These are phyloP conservation scores for Globisporangium yorkense DNA, from an alignment of 352 stramenopile genomes.

Conservation along the genomic window DNA sequence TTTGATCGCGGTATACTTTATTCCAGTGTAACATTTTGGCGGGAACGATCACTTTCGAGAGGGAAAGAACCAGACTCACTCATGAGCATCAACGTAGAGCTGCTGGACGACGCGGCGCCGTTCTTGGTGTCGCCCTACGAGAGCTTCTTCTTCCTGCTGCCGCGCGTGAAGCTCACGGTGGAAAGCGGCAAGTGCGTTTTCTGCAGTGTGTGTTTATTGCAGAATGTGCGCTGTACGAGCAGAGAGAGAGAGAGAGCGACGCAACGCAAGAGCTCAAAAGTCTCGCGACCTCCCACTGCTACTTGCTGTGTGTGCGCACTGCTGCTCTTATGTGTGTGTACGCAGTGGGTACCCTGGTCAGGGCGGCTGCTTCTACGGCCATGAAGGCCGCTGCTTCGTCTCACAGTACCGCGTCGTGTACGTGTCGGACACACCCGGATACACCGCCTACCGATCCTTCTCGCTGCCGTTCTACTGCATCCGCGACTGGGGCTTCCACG, in stretches of 20 bases:
- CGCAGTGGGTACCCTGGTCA: slow-evolving; percentile 73
- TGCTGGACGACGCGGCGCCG: slow-evolving; percentile 52
- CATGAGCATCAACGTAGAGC: slow-evolving; percentile 78
- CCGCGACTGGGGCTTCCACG: slow-evolving; percentile 60
- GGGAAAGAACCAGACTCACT: background rate
- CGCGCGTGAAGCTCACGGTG: slow-evolving; percentile 64
- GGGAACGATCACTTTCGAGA: background rate
- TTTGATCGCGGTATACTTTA: background rate
- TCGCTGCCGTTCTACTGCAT: slow-evolving; percentile 78
- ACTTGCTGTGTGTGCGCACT: background rate
- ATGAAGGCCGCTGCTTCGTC: slow-evolving; percentile 59
- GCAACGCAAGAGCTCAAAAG: no score
- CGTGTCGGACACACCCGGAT: slow-evolving; percentile 31
- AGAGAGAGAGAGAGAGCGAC: no score
- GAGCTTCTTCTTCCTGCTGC: slow-evolving; percentile 72
- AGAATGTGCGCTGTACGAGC: no score
- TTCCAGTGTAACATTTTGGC: background rate
- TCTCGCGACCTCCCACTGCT: background rate
- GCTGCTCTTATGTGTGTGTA: background rate
- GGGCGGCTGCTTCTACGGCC: slow-evolving; percentile 74
- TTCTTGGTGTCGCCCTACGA: slow-evolving; percentile 78
- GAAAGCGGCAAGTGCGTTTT: slow-evolving; percentile 70
- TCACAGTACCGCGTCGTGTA: slow-evolving; percentile 78
- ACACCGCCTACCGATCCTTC: slow-evolving; percentile 59
- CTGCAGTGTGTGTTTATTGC: background rate